phyloP scores from a whole-genome alignment of 1,284 basidiomycete genomes.

The Fomitopsis betulina region DNA sequence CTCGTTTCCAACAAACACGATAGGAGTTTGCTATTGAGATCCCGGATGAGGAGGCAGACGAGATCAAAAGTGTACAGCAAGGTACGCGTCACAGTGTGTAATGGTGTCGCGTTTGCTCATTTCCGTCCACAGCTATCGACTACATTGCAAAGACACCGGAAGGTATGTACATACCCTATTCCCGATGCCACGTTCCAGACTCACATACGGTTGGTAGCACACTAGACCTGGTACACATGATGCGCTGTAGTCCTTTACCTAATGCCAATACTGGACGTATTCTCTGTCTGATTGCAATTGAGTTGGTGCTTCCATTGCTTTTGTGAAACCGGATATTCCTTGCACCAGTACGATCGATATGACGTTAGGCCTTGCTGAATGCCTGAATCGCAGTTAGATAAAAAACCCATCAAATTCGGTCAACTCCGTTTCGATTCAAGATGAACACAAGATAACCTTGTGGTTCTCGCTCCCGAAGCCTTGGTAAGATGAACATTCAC shows the following conservation, averaged over 20 bases:
- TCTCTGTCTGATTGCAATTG: not conserved
- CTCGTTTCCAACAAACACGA: not conserved
- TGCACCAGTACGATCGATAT: conserved; percentile 8
- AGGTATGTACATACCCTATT: conserved; percentile 44
- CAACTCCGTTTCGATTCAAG: not conserved
- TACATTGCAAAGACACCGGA: conserved; percentile 96
- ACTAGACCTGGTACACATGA: conserved; percentile 17
- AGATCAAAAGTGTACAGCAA: conserved; percentile 92
- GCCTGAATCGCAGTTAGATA: conserved; percentile 7
- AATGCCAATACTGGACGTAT: not conserved
- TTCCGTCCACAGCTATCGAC: conserved; percentile 73
- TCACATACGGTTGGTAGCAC: conserved; percentile 15
- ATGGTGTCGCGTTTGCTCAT: not conserved
- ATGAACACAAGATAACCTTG: conserved; percentile 2
- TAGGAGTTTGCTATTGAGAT: conserved; percentile 92
- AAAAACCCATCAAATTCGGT: not conserved
- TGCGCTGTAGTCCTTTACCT: conserved; percentile 12
- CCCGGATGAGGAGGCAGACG: conserved; percentile 97
- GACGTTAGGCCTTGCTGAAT: conserved; percentile 3
- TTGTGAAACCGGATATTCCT: not conserved
- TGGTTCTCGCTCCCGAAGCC: not conserved
- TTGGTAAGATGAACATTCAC: conserved; percentile 4
- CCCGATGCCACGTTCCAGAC: conserved; percentile 1
- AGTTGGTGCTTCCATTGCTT: not conserved
- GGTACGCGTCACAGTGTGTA: conserved; percentile 45